These are phyloP conservation scores for Blastobotrys petasosporus DNA, from an alignment of 1,139 yeast species.

Conservation along the genomic window DNA sequence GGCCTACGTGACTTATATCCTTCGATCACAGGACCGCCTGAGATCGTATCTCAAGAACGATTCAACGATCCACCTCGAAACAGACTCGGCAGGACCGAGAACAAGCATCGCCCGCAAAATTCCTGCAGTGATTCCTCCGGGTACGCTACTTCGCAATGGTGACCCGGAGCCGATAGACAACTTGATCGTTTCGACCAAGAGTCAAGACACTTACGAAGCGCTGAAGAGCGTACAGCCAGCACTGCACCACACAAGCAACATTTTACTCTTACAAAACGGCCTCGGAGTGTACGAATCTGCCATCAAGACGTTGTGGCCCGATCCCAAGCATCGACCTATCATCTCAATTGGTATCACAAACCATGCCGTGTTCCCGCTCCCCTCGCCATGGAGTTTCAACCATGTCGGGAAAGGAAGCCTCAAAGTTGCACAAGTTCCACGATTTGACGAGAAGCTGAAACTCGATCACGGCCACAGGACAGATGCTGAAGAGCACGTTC, in stretches of 20 bases:
- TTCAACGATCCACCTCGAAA: slow-evolving; percentile 29
- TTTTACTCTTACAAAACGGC: slow-evolving; percentile 74
- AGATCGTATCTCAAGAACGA: slow-evolving; percentile 39
- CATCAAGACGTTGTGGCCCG: slow-evolving; percentile 51
- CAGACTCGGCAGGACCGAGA: slow-evolving; percentile 12
- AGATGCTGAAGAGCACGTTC: slow-evolving; percentile 18
- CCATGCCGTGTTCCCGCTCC: slow-evolving; percentile 61
- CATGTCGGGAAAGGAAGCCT: slow-evolving; percentile 68
- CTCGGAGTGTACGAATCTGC: slow-evolving; percentile 60
- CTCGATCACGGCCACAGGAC: slow-evolving; percentile 10
- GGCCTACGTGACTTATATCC: slow-evolving; percentile 40
- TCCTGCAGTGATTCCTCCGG: slow-evolving; percentile 15
- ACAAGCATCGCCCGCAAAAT: slow-evolving; percentile 14
- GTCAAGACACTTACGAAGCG: slow-evolving; percentile 49
- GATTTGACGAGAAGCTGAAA: background rate
- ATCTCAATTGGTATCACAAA: slow-evolving; percentile 70
- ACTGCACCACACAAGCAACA: slow-evolving; percentile 42
- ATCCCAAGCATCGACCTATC: slow-evolving; percentile 42
- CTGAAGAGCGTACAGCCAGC: slow-evolving; percentile 41
- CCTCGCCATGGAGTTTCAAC: slow-evolving; percentile 35
- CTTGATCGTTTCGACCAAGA: slow-evolving; percentile 58
- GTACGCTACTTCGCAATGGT: slow-evolving; percentile 1
- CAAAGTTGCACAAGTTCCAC: slow-evolving; percentile 35
- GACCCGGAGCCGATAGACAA: slow-evolving; percentile 39
- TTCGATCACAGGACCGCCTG: slow-evolving; percentile 38